These are phyloP conservation scores for Eleusine indica DNA, from an alignment of 176 grass and related monocot genomes.

Conservation along the genomic window DNA sequence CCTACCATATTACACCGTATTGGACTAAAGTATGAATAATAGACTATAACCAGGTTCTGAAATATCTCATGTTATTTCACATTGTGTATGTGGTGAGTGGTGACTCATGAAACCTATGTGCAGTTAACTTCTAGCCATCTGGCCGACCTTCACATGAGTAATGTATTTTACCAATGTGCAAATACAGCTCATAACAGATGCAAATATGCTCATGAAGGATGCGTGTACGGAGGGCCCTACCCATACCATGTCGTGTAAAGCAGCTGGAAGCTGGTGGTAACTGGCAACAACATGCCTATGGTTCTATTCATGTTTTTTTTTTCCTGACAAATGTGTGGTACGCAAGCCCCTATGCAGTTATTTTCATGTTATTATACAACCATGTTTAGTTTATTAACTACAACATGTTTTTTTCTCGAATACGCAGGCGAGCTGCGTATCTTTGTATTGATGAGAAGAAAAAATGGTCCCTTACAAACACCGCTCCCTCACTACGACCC, in stretches of 20 bases:
- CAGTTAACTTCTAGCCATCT: slow-evolving; percentile 10
- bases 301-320: background rate
- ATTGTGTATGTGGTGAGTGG: background rate
- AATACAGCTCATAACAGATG: background rate
- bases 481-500: too few relatives aligned
- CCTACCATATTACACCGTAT: background rate
- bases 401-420: too few relatives aligned
- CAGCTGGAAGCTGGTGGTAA: background rate
- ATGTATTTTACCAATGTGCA: background rate
- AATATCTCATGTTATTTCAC: background rate
- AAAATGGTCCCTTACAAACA: too few relatives aligned
- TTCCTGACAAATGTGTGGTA: background rate
- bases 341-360: background rate
- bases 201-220: background rate
- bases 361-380: slow-evolving; percentile 9
- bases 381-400: background rate
- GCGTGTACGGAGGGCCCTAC: background rate
- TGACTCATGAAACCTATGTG: background rate
- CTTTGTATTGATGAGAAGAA: too few relatives aligned
- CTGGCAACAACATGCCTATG: background rate
- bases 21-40: background rate
- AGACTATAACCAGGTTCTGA: background rate
- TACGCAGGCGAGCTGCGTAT: too few relatives aligned
- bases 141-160: background rate
- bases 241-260: slow-evolving; percentile 9